Conservation (phyloP, 169 alveolate species). For the Plasmodium ovale region DNA sequence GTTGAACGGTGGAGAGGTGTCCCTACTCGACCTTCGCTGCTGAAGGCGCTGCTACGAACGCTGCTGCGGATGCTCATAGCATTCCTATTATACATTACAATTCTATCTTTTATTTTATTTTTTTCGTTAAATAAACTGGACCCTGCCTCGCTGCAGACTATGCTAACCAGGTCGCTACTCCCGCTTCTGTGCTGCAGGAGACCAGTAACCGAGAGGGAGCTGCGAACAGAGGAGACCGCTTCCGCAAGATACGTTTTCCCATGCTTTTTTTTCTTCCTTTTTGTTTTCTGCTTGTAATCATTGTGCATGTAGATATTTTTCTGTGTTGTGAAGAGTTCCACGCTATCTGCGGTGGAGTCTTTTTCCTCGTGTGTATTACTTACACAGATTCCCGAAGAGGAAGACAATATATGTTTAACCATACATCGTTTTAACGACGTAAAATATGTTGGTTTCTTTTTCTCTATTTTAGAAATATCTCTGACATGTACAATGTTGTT, state of each 20-base stretch:
- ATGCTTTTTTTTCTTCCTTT: not conserved
- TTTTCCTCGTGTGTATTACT: not conserved
- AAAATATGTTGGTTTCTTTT: not conserved
- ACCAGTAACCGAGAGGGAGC: too few species aligned
- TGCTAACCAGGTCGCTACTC: too few species aligned
- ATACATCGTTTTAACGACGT: not conserved
- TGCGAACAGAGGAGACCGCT: too few species aligned
- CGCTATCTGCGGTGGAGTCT: not conserved
- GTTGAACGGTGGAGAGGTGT: too few species aligned
- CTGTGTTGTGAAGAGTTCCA: conserved; percentile 54
- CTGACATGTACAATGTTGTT: not conserved
- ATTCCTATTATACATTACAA: not conserved
- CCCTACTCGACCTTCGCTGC: too few species aligned
- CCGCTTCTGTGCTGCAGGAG: too few species aligned
- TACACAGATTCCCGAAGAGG: not conserved
- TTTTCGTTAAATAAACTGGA: too few species aligned
- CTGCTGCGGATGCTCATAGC: not conserved
- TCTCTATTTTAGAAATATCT: not conserved
- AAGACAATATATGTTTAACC: not conserved
- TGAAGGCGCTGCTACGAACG: not conserved
- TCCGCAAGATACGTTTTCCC: too few species aligned
- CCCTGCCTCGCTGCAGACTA: too few species aligned
- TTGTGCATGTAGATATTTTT: conserved; percentile 20
- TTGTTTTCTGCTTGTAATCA: not conserved
- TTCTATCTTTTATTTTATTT: not conserved